Base-by-base conservation (phyloP, 1,284 basidiomycete genomes). In the Trichosporon inkin region DNA sequence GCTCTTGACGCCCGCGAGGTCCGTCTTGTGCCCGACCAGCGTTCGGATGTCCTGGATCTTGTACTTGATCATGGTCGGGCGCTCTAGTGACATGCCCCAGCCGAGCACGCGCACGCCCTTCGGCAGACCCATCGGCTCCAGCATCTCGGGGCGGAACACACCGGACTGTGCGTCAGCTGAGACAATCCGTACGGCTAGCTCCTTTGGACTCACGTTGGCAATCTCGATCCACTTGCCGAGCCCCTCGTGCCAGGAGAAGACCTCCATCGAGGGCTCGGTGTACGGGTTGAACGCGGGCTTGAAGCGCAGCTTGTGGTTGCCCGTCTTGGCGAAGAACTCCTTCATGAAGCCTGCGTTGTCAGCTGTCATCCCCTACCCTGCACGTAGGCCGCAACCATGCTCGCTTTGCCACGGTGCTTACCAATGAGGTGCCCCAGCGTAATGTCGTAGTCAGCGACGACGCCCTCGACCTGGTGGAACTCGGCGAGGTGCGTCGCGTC, bases 111-210 rank as follows among this genome's bases (percentile, higher is more conserved):
- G 88, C 10, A 99, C 93, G 69, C 94, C 93, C 68, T 93, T 91
- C 2, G 96, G 96, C 73, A 99, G 87, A 41, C 96, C 96, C 94
- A 99, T 99, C 10, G 96, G 93, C 74, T 93, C 92, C 52, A 99
- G 83, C 95, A 99, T 99, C 77, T 99, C 96, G 2, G 96, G 96
- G 38, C 96, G 85, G 88, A 99, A 99, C 89, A 99, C 96, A 49
- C 96, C 96, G 70, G 91, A 95, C 81, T 95, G 90, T 49, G 40
- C 10, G 49, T 68, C 54, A 71, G 62, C 44, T 20, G 17, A n/a
- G 11, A 22, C 41, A 20, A 7, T 24, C 1, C 36, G 13, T 38
- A 36, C 35, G 35, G 35, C 35, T 36, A 36, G 7, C 35, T 36
- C n/a, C n/a, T 32, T 4, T 8, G 0, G 19, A 72, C 75, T 67